Conservation (phyloP, 2,329 filamentous ascomycete species). For the Didymella pinodella region DNA sequence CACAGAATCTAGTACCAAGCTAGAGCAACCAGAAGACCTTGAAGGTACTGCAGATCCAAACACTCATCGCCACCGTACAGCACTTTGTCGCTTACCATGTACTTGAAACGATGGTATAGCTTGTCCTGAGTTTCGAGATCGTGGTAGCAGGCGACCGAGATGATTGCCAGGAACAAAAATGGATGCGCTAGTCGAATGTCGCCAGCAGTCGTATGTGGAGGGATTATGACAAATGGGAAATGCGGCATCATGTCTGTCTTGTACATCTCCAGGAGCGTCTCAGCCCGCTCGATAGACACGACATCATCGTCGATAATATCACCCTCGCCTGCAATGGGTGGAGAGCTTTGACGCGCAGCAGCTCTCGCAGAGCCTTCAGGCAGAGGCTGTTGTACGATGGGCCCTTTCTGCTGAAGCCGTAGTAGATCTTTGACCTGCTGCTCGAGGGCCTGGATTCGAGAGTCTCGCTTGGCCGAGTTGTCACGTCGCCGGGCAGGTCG, state of each 20-base stretch:
- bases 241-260: slow-evolving; percentile 48
- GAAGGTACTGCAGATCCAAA: slow-evolving; percentile 39
- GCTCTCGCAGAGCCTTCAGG: slow-evolving; percentile 25
- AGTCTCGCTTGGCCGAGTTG: slow-evolving; percentile 49
- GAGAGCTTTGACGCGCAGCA: slow-evolving; percentile 16
- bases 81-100: slow-evolving; percentile 41
- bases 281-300: slow-evolving; percentile 37
- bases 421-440: slow-evolving; percentile 44
- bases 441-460: slow-evolving; percentile 51
- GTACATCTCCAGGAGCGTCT: slow-evolving; percentile 43
- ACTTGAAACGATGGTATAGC: slow-evolving; percentile 44
- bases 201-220: slow-evolving; percentile 30
- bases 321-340: slow-evolving; percentile 28
- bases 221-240: slow-evolving; percentile 51
- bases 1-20: slow-evolving; percentile 33
- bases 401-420: slow-evolving; percentile 28
- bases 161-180: slow-evolving; percentile 40
- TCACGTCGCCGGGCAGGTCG: slow-evolving; percentile 49
- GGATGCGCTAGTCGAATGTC: slow-evolving; percentile 41
- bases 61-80: slow-evolving; percentile 41
- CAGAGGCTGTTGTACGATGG: slow-evolving; percentile 33
- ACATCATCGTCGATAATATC: slow-evolving; percentile 43
- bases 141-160: slow-evolving; percentile 43
- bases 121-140: slow-evolving; percentile 46
- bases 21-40: slow-evolving; percentile 39